Conservation (phyloP, 257 asterid genomes). For the Thymus quinquecostatus region DNA sequence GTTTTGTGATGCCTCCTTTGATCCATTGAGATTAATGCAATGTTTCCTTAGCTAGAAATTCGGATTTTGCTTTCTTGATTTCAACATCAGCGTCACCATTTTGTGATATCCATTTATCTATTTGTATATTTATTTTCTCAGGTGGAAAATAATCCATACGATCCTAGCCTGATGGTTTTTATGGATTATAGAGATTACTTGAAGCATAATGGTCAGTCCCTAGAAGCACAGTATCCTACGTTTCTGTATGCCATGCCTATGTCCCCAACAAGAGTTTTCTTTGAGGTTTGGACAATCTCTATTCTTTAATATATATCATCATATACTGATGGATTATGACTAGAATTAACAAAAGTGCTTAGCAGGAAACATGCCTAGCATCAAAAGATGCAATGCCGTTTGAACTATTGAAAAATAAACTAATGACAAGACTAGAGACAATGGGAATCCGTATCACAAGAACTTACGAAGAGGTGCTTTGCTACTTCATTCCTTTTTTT, state of each 20-base stretch:
- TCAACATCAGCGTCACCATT: background rate
- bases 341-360: conserved; percentile 24
- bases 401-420: conserved; percentile 74
- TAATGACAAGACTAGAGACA: conserved; percentile 80
- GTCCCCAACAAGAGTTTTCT: conserved; percentile 86
- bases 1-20: too few relatives aligned
- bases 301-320: background rate
- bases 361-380: conserved; percentile 96
- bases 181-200: conserved; percentile 94
- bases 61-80: background rate
- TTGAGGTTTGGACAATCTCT: conserved; percentile 58
- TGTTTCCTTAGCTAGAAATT: too few relatives aligned
- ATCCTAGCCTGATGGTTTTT: conserved; percentile 93
- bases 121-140: conserved; percentile 29
- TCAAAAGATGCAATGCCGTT: conserved; percentile 98
- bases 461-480: conserved; percentile 85
- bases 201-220: conserved; percentile 48
- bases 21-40: too few relatives aligned
- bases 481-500: conserved; percentile 9
- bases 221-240: conserved; percentile 82
- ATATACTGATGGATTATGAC: background rate
- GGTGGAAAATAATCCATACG: conserved; percentile 97
- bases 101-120: background rate
- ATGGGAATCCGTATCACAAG: conserved; percentile 79
- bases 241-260: conserved; percentile 98